phyloP scores from a whole-genome alignment of 2,329 filamentous ascomycete species.

The Incumbomyces delicatus region DNA sequence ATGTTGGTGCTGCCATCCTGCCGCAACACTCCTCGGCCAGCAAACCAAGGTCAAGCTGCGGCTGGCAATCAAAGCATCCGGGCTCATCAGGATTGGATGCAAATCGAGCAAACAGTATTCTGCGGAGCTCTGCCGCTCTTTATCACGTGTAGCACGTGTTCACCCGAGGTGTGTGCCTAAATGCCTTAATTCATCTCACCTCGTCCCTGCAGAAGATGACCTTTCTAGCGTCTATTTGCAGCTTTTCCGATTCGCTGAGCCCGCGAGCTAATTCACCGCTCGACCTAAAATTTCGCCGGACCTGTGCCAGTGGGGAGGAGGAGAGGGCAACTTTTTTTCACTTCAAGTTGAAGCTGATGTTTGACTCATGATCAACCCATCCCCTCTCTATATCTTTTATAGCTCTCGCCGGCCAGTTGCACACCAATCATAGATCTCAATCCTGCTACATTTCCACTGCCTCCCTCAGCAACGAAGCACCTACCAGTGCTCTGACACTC shows the following conservation, averaged over 20 bases:
- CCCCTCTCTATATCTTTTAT: slow-evolving; percentile 3
- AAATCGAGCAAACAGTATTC: too few relatives aligned
- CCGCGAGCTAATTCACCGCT: slow-evolving; percentile 4
- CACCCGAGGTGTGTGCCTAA: too few relatives aligned
- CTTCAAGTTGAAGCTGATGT: not conserved
- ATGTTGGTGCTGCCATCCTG: slow-evolving; percentile 50
- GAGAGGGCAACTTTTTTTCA: not conserved
- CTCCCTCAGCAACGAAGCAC: too few relatives aligned
- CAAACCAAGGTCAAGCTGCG: too few relatives aligned
- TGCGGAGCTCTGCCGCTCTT: too few relatives aligned
- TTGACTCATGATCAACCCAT: slow-evolving; percentile 4
- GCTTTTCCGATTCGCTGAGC: not conserved
- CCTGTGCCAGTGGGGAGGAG: not conserved
- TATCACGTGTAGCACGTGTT: too few relatives aligned
- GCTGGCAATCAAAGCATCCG: too few relatives aligned
- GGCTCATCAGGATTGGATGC: too few relatives aligned
- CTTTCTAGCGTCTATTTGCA: not conserved
- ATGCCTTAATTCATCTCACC: not conserved
- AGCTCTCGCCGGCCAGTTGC: not conserved
- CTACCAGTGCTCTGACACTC: too few relatives aligned
- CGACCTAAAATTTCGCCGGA: slow-evolving; percentile 1
- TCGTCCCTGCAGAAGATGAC: slow-evolving; percentile 3
- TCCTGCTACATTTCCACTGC: too few relatives aligned
- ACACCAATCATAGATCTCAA: too few relatives aligned
- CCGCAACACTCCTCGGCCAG: not conserved